A percentile compares a stretch with the other conserved stretches of the same genome.
Evolutionary conservation across 139 green algal species (phyloP).

Genomic region (Diplosphaera chodatii): DNA sequence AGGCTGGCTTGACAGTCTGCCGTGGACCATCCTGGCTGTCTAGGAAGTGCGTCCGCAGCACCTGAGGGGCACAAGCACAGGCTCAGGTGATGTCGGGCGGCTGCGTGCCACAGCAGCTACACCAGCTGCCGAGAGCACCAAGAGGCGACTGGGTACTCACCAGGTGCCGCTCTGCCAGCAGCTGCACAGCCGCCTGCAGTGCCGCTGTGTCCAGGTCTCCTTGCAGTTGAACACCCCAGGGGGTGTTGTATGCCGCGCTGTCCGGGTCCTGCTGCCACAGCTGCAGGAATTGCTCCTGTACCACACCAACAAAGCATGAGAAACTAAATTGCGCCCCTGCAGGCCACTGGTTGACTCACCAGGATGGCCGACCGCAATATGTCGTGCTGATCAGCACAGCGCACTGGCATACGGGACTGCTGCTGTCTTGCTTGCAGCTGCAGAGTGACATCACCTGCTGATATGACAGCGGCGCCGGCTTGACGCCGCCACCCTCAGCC

Average conservation of each 20-base stretch:
- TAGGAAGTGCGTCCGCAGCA: background rate
- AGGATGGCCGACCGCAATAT: too few relatives aligned
- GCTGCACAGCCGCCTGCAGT: background rate
- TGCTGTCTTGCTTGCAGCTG: too few relatives aligned
- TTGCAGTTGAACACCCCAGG: background rate
- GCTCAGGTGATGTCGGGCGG: too few relatives aligned
- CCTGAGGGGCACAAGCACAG: background rate
- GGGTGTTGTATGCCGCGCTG: background rate
- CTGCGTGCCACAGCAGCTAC: too few relatives aligned
- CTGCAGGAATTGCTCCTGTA: conserved; percentile 1
- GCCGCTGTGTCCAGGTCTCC: background rate
- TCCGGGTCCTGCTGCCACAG: background rate
- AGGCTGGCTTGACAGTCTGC: background rate
- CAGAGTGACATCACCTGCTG: background rate
- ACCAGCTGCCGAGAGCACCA: too few relatives aligned
- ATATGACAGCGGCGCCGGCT: background rate
- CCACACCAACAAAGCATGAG: too few relatives aligned
- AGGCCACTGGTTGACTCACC: too few relatives aligned
- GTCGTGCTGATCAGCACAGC: too few relatives aligned
- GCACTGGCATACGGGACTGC: too few relatives aligned
- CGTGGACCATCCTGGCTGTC: background rate
- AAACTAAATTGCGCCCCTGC: too few relatives aligned
- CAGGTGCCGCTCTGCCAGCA: background rate
- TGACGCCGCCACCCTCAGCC: too few relatives aligned
- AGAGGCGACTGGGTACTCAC: too few relatives aligned